Base-by-base conservation (phyloP, 768 basidiomycete species). In the Boletus fagicola region DNA sequence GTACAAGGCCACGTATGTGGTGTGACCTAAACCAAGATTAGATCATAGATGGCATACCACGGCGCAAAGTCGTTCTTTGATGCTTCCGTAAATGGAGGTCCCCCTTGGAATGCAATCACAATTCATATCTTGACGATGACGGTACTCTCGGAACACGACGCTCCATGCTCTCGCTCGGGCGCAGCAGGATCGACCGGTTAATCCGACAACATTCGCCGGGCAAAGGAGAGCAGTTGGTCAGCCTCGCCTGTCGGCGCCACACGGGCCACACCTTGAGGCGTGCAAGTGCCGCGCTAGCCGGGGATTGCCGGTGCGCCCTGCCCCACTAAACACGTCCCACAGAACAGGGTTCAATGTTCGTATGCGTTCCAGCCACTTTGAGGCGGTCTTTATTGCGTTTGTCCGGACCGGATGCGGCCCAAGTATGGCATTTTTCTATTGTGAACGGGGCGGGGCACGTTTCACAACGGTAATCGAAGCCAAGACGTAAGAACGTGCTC, bases 401-500 rank as follows among this genome's bases (percentile, higher is more conserved):
- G 15, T 30, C 26, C 60, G 54, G 54, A 20, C 55, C 51, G 54
- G 43, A 31, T n/a, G n/a, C 18, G 18, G 44, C 8, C 44, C 51
- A 20, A 30, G 61, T 39, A 53, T 24, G 31, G 56, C 1, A 45
- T n/a, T 38, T 28, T 47, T 57, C 52, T 56, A 62, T 62, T 53
- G 60, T 43, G 44, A 51, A 49, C 8, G 22, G 30, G 8, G 50
- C 54, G 51, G 55, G 59, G 26, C 60, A 62, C 61, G 61, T 62
- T 62, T 51, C 36, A 26, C 15, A 20, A 47, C 47, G 42, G 48
- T 57, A 48, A 62, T 62, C 60, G 61, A 62, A 62, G 60, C 9
- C 2, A 13, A 47, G 43, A 61, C 61, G 61, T 62, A 62, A 61
- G 15, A 4, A 18, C 3, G 6, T 18, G 30, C 12, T 20, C 13